Base-by-base conservation (phyloP, 2,329 filamentous ascomycete genomes). In the Didymosphaeria variabile region DNA sequence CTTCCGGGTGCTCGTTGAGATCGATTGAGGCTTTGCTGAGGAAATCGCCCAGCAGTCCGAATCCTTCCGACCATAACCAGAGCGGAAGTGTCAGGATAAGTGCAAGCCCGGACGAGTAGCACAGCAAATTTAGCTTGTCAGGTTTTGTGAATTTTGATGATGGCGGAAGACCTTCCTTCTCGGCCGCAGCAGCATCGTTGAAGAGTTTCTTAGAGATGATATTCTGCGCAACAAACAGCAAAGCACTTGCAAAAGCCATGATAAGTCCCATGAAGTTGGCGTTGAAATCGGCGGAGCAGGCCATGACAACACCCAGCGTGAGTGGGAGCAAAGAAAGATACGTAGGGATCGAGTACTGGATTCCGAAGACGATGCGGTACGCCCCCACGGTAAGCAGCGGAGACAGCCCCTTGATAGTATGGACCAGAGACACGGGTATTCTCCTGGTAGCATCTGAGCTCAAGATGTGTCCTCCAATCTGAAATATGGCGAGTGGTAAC, bases 181-280 rank as follows among this genome's bases (percentile, higher is more conserved):
- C 94, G 2, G 92, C 91, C 60, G 89, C 89, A 7, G 93, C 90
- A 7, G 92, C 93, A 75, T 97, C 94, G 77, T 97, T 99, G 84
- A 99, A 99, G 10, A 99, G 88, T 67, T 93, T 92, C 80, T 99
- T 99, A 21, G 94, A 98, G 67, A 97, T 97, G 59, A 99, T 99
- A 75, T 99, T 99, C 76, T 99, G 95, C 0, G 93, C 95, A 38
- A 99, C 95, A 74, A 99, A 99, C 66, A 98, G 91, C 58, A 98
- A 83, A 8, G 95, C 93, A n/a, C 93, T 94, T 36, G 92, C 83
- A 40, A 99, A 90, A 3, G 95, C 94, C 72, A 94, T 94, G 12
- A 94, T 72, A 19, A 99, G 91, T n/a, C 95, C 95, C 55, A 95
- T 86, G 64, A 97, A 86, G 74, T 99, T 94, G 32, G 92, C 94